Evolutionary conservation across 169 alveolate species (phyloP).

Genomic region (Plasmodium fragile): DNA sequence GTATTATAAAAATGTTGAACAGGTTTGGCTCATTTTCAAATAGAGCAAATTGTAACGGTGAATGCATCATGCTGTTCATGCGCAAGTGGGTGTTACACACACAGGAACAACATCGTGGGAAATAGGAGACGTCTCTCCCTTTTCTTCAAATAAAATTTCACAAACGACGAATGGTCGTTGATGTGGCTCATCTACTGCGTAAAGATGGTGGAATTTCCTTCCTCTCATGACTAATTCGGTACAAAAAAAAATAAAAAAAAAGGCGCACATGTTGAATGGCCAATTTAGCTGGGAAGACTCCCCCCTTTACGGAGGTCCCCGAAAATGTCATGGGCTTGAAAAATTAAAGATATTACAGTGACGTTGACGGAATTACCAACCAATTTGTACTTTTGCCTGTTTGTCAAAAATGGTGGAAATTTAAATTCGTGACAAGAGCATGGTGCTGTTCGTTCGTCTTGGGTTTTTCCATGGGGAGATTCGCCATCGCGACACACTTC

Average conservation of each 20-base stretch:
- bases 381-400: slow-evolving; percentile 61
- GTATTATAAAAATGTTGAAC: neutral
- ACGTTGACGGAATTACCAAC: slow-evolving; percentile 73
- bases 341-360: slow-evolving; percentile 50
- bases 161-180: neutral
- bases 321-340: slow-evolving; percentile 47
- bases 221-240: neutral
- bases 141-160: neutral
- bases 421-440: slow-evolving; percentile 57
- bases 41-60: neutral
- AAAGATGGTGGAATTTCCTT: neutral
- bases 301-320: slow-evolving; percentile 4
- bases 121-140: neutral
- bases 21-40: neutral
- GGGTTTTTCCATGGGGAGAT: neutral
- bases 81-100: neutral
- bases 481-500: neutral
- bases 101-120: neutral
- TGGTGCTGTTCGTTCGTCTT: neutral
- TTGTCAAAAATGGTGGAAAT: slow-evolving; percentile 57
- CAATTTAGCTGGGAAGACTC: neutral
- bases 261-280: neutral
- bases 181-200: neutral
- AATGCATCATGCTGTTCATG: neutral
- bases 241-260: neutral